Percentiles rank a stretch among this genome's conserved stretches.
Conservation (phyloP, 495 filamentous ascomycete species). For the Neurospora sp. region DNA sequence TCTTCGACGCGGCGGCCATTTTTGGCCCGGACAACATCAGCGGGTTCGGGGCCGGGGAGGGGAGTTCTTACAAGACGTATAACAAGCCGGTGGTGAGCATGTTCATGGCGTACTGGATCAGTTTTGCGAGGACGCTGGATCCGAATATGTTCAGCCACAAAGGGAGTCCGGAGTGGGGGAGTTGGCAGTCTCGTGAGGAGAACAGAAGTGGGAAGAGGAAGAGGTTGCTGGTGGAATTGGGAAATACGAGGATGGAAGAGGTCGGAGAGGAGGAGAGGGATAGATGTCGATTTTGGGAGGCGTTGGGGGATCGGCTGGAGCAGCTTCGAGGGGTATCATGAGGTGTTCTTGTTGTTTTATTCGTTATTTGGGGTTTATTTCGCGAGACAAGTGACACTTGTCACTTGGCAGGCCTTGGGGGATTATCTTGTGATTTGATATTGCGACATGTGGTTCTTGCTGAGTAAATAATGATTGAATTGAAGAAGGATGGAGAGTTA, state of each 20-base stretch:
- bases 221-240: conserved; percentile 11
- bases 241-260: conserved; percentile 20
- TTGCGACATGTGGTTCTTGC: background rate
- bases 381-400: too few relatives aligned
- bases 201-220: conserved; percentile 25
- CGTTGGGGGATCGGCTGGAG: conserved; percentile 25
- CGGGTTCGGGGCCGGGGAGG: conserved; percentile 7
- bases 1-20: conserved; percentile 32
- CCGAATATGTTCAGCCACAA: conserved; percentile 13
- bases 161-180: conserved; percentile 23
- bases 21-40: conserved; percentile 30
- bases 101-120: conserved; percentile 34
- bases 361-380: background rate
- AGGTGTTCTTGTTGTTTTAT: conserved; percentile 17
- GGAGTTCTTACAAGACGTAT: conserved; percentile 21
- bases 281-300: conserved; percentile 22
- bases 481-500: background rate
- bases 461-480: background rate
- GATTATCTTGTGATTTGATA: background rate
- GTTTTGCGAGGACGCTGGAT: conserved; percentile 30
- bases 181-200: conserved; percentile 12
- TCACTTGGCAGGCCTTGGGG: background rate
- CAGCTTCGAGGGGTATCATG: background rate
- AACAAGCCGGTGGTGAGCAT: conserved; percentile 24
- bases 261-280: background rate